Evolutionary conservation across 768 basidiomycete genomes (phyloP).

Genomic region (Russula sp.): DNA sequence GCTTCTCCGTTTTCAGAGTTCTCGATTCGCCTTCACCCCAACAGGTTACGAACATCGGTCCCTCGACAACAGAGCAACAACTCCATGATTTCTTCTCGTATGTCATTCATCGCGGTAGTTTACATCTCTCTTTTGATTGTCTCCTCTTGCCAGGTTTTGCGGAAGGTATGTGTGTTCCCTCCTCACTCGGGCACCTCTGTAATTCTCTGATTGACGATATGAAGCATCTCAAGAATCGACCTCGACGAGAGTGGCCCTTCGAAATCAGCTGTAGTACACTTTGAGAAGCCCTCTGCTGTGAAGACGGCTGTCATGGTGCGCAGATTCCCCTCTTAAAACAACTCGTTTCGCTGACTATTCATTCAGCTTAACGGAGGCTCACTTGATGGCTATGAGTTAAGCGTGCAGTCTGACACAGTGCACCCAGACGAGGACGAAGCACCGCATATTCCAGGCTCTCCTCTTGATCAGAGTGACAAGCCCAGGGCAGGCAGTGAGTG

Average conservation of each 20-base stretch:
- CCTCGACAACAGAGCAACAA: conserved; percentile 57
- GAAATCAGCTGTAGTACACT: conserved; percentile 63
- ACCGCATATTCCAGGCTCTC: conserved; percentile 34
- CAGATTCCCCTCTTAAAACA: background rate
- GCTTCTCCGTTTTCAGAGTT: too few relatives aligned
- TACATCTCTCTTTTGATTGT: background rate
- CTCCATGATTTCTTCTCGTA: conserved; percentile 82
- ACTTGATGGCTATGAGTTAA: conserved; percentile 64
- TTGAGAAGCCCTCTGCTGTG: conserved; percentile 79
- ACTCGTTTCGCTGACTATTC: background rate
- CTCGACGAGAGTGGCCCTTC: conserved; percentile 38
- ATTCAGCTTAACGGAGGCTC: conserved; percentile 64
- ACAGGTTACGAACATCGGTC: conserved; percentile 68
- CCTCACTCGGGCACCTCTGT: background rate
- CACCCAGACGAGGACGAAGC: conserved; percentile 49
- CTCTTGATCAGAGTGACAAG: conserved; percentile 82
- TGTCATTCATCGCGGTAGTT: conserved; percentile 26
- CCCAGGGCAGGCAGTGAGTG: conserved; percentile 75
- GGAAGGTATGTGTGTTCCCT: conserved; percentile 54
- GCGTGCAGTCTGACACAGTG: conserved; percentile 62
- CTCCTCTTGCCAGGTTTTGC: conserved; percentile 56
- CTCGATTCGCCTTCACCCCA: background rate
- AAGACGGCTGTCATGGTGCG: conserved; percentile 79
- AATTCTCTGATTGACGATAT: conserved; percentile 17
- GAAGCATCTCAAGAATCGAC: conserved; percentile 65